Percentiles rank a stretch among this genome's conserved stretches.
Conservation (phyloP, 2,329 filamentous ascomycete species). For the Neobulgaria alba region DNA sequence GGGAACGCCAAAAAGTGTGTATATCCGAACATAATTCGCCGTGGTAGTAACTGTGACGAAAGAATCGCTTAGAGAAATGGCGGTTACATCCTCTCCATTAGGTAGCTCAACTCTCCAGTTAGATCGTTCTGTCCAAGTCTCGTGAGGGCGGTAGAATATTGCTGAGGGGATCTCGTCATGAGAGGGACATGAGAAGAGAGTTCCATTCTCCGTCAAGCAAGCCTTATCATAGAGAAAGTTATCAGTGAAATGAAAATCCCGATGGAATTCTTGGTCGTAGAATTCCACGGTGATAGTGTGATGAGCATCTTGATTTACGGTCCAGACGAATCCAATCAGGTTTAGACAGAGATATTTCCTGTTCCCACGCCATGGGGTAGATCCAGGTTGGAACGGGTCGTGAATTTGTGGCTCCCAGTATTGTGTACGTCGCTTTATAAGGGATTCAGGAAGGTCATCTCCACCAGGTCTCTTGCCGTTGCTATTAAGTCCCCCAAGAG, state of each 20-base stretch:
- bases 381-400: slow-evolving; percentile 82
- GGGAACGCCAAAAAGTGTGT: slow-evolving; percentile 85
- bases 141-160: slow-evolving; percentile 94
- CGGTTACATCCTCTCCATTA: slow-evolving; percentile 72
- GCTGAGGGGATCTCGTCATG: slow-evolving; percentile 57
- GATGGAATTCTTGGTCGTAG: slow-evolving; percentile 85
- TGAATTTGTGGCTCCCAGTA: slow-evolving; percentile 58
- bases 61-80: slow-evolving; percentile 84
- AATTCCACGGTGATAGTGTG: slow-evolving; percentile 96
- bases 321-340: slow-evolving; percentile 91
- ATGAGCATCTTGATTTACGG: slow-evolving; percentile 86
- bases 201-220: slow-evolving; percentile 76
- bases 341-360: slow-evolving; percentile 90
- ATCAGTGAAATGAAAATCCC: slow-evolving; percentile 96
- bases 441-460: slow-evolving; percentile 29
- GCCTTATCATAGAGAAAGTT: slow-evolving; percentile 95
- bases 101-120: slow-evolving; percentile 92
- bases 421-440: slow-evolving; percentile 34
- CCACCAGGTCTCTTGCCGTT: slow-evolving; percentile 57
- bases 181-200: slow-evolving; percentile 76
- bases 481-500: slow-evolving; percentile 44
- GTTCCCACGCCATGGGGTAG: slow-evolving; percentile 92
- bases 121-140: slow-evolving; percentile 84
- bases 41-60: slow-evolving; percentile 87
- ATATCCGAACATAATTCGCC: slow-evolving; percentile 82